Percentiles rank a stretch among this genome's conserved stretches.
Evolutionary conservation across 192 early-diverging fungal genomes (phyloP).

Genomic region (Fimicolochytrium jonesii): DNA sequence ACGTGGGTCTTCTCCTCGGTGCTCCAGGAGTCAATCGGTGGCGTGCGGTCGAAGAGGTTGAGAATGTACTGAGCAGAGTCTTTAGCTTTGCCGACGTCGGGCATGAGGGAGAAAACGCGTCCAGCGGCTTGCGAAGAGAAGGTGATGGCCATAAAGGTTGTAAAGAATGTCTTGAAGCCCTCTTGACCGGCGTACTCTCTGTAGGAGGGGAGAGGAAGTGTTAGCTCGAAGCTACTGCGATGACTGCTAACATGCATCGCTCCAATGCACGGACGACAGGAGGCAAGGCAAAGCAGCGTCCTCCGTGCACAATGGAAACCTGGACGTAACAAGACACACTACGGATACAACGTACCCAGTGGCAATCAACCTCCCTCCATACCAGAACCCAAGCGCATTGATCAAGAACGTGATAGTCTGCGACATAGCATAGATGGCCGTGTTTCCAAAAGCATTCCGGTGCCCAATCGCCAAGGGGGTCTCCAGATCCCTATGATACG

Average conservation of each 20-base stretch:
- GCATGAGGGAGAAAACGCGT: slow-evolving; percentile 39
- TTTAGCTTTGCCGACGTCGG: slow-evolving; percentile 47
- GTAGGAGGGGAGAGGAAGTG: too few relatives aligned
- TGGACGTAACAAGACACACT: too few relatives aligned
- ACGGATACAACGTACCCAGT: too few relatives aligned
- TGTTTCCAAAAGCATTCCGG: slow-evolving; percentile 55
- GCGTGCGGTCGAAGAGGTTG: slow-evolving; percentile 32
- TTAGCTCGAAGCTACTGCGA: too few relatives aligned
- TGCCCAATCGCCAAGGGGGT: slow-evolving; percentile 63
- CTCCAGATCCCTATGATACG: slow-evolving; percentile 59
- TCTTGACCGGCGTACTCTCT: slow-evolving; percentile 36
- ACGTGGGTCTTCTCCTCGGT: slow-evolving; percentile 34
- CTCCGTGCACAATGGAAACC: too few relatives aligned
- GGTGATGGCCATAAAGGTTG: slow-evolving; percentile 46
- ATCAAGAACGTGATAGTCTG: slow-evolving; percentile 73
- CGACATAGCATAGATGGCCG: slow-evolving; percentile 72
- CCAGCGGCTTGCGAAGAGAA: slow-evolving; percentile 45
- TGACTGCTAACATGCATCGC: too few relatives aligned
- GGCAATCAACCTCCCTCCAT: slow-evolving; percentile 32
- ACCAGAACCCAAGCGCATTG: slow-evolving; percentile 54
- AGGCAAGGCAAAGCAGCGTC: too few relatives aligned
- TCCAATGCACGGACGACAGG: too few relatives aligned
- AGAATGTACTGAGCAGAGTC: slow-evolving; percentile 40
- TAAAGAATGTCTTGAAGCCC: slow-evolving; percentile 45
- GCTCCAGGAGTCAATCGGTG: slow-evolving; percentile 52